phyloP scores from a whole-genome alignment of 2,329 filamentous ascomycete species.

The Plectosphaerella sp. region DNA sequence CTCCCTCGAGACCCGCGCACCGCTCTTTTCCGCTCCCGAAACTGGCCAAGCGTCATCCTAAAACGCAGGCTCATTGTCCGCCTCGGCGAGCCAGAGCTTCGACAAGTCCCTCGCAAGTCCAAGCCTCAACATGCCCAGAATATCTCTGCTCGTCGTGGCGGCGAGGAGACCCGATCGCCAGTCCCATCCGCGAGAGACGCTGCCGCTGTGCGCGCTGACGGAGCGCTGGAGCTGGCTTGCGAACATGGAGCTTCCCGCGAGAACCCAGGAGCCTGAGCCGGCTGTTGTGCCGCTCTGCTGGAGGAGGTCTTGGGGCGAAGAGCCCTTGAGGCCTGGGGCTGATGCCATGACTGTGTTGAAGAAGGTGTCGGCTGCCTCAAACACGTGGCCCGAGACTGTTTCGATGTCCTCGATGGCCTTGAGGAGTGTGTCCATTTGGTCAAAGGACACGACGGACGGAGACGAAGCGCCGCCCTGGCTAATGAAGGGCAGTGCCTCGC shows the following conservation, averaged over 20 bases:
- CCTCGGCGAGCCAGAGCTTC: slow-evolving; percentile 63
- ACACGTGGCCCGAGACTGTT: slow-evolving; percentile 69
- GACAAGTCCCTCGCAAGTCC: slow-evolving; percentile 72
- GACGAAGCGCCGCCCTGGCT: slow-evolving; percentile 39
- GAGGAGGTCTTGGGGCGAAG: slow-evolving; percentile 63
- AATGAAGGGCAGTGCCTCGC: slow-evolving; percentile 76
- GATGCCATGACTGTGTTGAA: slow-evolving; percentile 72
- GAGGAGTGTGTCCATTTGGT: slow-evolving; percentile 71
- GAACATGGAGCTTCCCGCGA: slow-evolving; percentile 72
- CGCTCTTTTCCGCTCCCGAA: too few species aligned
- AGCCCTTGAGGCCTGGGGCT: slow-evolving; percentile 56
- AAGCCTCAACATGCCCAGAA: slow-evolving; percentile 68
- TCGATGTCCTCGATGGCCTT: slow-evolving; percentile 77
- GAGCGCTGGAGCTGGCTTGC: slow-evolving; percentile 58
- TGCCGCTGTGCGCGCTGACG: slow-evolving; percentile 46
- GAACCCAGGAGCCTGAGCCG: slow-evolving; percentile 54
- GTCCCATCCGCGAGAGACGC: slow-evolving; percentile 64
- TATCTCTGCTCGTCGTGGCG: slow-evolving; percentile 58
- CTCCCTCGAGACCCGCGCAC: too few species aligned
- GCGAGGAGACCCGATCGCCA: slow-evolving; percentile 74
- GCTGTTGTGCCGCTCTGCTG: slow-evolving; percentile 51
- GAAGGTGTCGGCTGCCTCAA: slow-evolving; percentile 71
- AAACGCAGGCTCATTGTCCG: slow-evolving; percentile 48
- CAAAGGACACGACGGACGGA: slow-evolving; percentile 52
- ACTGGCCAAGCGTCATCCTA: slow-evolving; percentile 14